phyloP scores from a whole-genome alignment of 768 basidiomycete genomes.

The Phallus indusiatus region DNA sequence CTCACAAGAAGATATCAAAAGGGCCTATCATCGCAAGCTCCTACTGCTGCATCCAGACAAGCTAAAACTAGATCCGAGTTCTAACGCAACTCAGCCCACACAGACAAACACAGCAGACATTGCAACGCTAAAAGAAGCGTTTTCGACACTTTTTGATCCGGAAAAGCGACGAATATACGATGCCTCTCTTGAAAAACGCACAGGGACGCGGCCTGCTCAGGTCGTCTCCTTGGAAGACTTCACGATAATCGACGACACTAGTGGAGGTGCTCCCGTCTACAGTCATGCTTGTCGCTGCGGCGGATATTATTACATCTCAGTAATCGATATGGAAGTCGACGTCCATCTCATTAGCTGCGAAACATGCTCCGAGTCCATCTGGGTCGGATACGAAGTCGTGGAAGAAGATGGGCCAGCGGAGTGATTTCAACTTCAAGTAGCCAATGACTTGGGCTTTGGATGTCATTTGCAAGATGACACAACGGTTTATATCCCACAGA shows the following conservation, averaged over 20 bases:
- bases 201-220: conserved; percentile 60
- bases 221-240: conserved; percentile 75
- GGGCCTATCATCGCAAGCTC: conserved; percentile 29
- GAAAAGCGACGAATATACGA: conserved; percentile 46
- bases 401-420: conserved; percentile 14
- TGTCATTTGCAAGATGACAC: no score
- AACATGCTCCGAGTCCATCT: conserved; percentile 73
- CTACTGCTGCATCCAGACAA: conserved; percentile 61
- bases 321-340: conserved; percentile 56
- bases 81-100: neutral
- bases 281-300: conserved; percentile 57
- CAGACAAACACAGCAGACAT: conserved; percentile 37
- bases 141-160: conserved; percentile 45
- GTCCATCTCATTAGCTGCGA: conserved; percentile 63
- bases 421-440: no score
- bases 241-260: conserved; percentile 21
- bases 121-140: conserved; percentile 57
- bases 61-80: conserved; percentile 7
- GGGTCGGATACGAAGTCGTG: conserved; percentile 71
- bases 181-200: conserved; percentile 6
- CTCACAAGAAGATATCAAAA: conserved; percentile 10
- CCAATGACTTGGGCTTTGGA: no score
- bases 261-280: neutral
- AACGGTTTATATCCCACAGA: no score
- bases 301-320: conserved; percentile 49